phyloP scores from a whole-genome alignment of 352 stramenopile species.

The Phytophthora sp. region DNA sequence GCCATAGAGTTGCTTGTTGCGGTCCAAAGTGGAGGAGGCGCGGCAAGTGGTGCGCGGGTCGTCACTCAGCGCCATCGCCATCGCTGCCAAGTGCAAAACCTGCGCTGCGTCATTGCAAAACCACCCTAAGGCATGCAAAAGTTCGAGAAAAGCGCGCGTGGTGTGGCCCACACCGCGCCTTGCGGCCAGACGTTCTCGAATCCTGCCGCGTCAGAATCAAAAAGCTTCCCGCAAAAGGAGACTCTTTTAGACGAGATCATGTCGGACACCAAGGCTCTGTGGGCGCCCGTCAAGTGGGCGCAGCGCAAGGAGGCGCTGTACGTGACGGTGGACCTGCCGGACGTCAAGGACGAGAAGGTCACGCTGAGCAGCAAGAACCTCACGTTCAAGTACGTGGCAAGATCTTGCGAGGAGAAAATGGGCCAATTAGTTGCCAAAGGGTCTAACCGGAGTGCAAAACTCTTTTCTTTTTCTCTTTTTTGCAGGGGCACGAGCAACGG shows the following conservation, averaged over 20 bases:
- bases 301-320: slow-evolving; percentile 97
- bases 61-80: slow-evolving; percentile 34
- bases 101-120: background rate
- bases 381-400: slow-evolving; percentile 73
- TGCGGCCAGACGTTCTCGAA: slow-evolving; percentile 41
- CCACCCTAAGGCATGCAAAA: no score
- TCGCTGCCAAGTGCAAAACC: background rate
- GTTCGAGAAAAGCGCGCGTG: background rate
- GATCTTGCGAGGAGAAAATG: no score
- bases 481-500: slow-evolving; percentile 88
- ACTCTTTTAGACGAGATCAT: slow-evolving; percentile 21
- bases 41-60: slow-evolving; percentile 56
- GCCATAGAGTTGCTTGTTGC: slow-evolving; percentile 68
- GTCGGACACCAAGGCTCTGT: slow-evolving; percentile 63
- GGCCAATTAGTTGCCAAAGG: background rate
- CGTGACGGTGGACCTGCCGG: slow-evolving; percentile 95
- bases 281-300: slow-evolving; percentile 95
- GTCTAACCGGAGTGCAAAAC: background rate
- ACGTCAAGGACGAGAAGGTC: slow-evolving; percentile 95
- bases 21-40: slow-evolving; percentile 73
- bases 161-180: slow-evolving; percentile 11
- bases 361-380: slow-evolving; percentile 90
- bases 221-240: slow-evolving; percentile 21
- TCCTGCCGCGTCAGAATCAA: slow-evolving; percentile 4
- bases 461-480: slow-evolving; percentile 9